Evolutionary conservation across 2,329 filamentous ascomycete species (phyloP).

Genomic region (Penicillium expansum): DNA sequence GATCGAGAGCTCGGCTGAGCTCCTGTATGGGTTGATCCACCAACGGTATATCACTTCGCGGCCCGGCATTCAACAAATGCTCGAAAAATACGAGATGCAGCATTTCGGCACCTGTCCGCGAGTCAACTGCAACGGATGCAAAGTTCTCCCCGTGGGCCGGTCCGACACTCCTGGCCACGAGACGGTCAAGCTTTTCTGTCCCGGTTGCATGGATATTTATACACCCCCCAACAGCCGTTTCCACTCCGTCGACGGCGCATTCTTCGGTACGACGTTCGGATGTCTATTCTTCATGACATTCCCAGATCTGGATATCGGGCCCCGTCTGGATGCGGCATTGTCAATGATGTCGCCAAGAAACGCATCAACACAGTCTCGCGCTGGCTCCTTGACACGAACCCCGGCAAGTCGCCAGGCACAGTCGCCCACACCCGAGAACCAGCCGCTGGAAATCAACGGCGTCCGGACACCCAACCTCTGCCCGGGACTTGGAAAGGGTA

Average conservation of each 20-base stretch:
- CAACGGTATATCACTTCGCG: slow-evolving; percentile 97
- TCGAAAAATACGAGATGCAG: slow-evolving; percentile 95
- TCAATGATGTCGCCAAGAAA: slow-evolving; percentile 27
- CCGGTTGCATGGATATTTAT: slow-evolving; percentile 94
- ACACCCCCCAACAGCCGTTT: slow-evolving; percentile 96
- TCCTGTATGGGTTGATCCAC: slow-evolving; percentile 97
- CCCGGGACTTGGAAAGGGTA: slow-evolving; percentile 75
- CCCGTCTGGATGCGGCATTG: slow-evolving; percentile 57
- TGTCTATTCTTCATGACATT: slow-evolving; percentile 98
- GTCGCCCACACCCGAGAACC: slow-evolving; percentile 40
- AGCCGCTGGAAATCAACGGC: slow-evolving; percentile 70
- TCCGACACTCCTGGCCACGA: slow-evolving; percentile 95
- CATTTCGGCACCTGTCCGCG: slow-evolving; percentile 97
- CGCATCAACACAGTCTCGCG: slow-evolving; percentile 32
- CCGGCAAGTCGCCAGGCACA: slow-evolving; percentile 25
- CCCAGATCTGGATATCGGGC: slow-evolving; percentile 83
- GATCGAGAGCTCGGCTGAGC: slow-evolving; percentile 95
- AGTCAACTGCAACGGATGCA: slow-evolving; percentile 84
- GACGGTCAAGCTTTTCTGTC: slow-evolving; percentile 97
- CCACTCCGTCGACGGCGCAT: slow-evolving; percentile 94
- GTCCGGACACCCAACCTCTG: slow-evolving; percentile 83
- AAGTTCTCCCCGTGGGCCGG: slow-evolving; percentile 87
- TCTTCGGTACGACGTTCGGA: slow-evolving; percentile 96
- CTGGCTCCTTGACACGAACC: slow-evolving; percentile 32
- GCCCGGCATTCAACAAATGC: slow-evolving; percentile 97